Base-by-base conservation (phyloP, 2,329 filamentous ascomycete genomes). In the Talaromyces sp. region DNA sequence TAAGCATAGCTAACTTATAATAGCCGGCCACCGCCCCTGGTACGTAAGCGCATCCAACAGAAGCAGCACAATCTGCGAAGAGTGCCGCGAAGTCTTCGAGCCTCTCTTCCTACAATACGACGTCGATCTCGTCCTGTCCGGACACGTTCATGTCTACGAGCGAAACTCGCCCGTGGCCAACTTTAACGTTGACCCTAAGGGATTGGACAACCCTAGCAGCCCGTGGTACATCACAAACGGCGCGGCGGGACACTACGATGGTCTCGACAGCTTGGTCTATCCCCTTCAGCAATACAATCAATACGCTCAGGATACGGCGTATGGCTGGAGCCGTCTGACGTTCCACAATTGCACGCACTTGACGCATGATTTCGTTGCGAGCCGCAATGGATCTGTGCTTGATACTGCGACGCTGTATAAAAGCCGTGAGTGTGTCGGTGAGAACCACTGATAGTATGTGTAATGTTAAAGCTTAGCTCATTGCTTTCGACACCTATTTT, bases 91-190 rank as follows among this genome's bases (percentile, higher is more conserved):
- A 0, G 82, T 81, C 5, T 85, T 85, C 68, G 83, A 85, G 75
- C 73, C 76, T 2, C 71, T 84, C 11, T 71, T 85, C 6, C 81
- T 83, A 72, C 76, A 80, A 63, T 84, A 84, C 71, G 82, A 81
- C 62, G 83, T 85, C 50, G 83, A 85, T 70, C 71, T 85, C 11
- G 82, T 76, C 37, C 74, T 85, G 22, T 83, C 84, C 66, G 84
- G 84, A 3, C 84, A 87, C 70, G 81, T 84, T 24, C 83, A 86
- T 72, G 82, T 82, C 68, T 82, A 81, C 62, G 82, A 85, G 74
- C 79, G 83, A 3, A 81, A 83, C 66, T 65, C 74, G 62, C 82
- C 83, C 7, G 41, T 68, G 33, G 19, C 22, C 41, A 63, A 67
- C 24, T 54, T 22, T 11, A 24, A 47, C 43, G 19, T 60, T 45